A percentile compares a stretch with the other conserved stretches of the same genome.
These are phyloP conservation scores for Ceratocystis smalleyi DNA, from an alignment of 2,329 filamentous ascomycete genomes.

Conservation along the genomic window DNA sequence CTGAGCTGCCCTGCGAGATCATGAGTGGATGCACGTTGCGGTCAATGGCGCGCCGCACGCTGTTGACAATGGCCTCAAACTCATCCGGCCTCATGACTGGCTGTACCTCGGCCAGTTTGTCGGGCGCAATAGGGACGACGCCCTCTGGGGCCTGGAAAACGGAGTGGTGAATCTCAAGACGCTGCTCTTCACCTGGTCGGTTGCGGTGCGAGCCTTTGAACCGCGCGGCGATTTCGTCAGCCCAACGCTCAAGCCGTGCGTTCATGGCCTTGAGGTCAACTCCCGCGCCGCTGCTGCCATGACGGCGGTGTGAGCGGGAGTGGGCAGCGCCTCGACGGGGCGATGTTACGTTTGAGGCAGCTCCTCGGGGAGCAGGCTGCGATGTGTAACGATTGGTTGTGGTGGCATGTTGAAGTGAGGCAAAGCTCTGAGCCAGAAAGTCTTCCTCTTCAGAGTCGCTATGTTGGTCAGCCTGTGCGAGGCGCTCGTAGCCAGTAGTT, in stretches of 20 bases:
- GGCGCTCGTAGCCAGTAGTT: slow-evolving; percentile 70
- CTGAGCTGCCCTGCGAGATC: slow-evolving; percentile 93
- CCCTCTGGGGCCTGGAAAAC: slow-evolving; percentile 91
- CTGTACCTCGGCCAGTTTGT: slow-evolving; percentile 50
- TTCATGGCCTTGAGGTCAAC: slow-evolving; percentile 99
- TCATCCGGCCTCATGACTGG: slow-evolving; percentile 59
- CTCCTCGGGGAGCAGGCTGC: slow-evolving; percentile 39
- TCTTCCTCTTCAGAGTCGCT: slow-evolving; percentile 51
- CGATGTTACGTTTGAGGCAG: slow-evolving; percentile 39
- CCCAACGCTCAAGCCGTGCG: slow-evolving; percentile 85
- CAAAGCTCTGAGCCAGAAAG: slow-evolving; percentile 37
- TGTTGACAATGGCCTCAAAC: slow-evolving; percentile 80
- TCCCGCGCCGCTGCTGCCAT: slow-evolving; percentile 59
- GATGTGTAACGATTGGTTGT: slow-evolving; percentile 40
- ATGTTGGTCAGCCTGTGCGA: slow-evolving; percentile 66
- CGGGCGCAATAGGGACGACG: slow-evolving; percentile 61
- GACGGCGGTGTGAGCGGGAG: slow-evolving; percentile 22
- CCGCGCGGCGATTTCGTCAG: slow-evolving; percentile 90
- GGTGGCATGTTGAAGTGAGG: slow-evolving; percentile 38
- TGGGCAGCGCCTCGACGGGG: slow-evolving; percentile 21
- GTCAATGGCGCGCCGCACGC: slow-evolving; percentile 77
- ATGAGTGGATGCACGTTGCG: slow-evolving; percentile 84
- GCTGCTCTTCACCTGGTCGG: slow-evolving; percentile 50
- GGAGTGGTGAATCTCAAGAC: slow-evolving; percentile 88
- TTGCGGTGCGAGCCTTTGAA: slow-evolving; percentile 62